Evolutionary conservation across 805 yeast genomes (phyloP), one percentile per base, ranked within the genome.

Genomic region (Candida verbasci): DNA sequence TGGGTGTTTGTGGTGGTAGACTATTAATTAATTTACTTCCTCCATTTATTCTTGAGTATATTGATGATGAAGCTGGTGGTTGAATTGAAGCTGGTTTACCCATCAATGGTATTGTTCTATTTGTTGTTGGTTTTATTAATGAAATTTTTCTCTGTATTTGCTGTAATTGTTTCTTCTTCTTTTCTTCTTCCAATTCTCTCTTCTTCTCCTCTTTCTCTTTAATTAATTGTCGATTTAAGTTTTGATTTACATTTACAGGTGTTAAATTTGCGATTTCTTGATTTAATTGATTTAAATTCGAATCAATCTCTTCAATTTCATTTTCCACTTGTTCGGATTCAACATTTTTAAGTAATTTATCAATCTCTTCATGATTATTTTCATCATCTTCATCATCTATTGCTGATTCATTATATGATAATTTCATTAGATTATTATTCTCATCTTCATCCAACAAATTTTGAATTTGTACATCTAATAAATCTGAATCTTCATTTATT

Each of bases 1-100:
- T 6, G 6, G 22, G 22, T 12, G 56, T 53, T 8, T 56, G 56
- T 21, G 39, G 32, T 16, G 6, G 27, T 18, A 24, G 17, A 8
- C 2, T 31, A 7, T 17, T 23, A 9, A 16, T 15, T 20, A 49
- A 31, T 17, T 47, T 37, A 7, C 53, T 54, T 39, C 53, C 55
- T 39, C 53, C 55, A 41, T 48, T 47, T 16, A 47, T 38, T 23
- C 58, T 49, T 15, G 62, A 60, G 41, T 66, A 67, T 3, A 33
- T 33, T 3, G 36, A 33, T 6, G 62, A 37, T 37, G 62, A 61
- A 6, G 68, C 53, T 2, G 71, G 69, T 7, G 72, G 72, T 41
- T 66, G 72, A 14, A 67, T 65, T 14, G 69, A 56, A 14, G 72
- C 72, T 5, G 69, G 68, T 37, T 64, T 65, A 3, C 72, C 72